Base-by-base conservation (phyloP, 441 rosid species). In the Brassica hybrid region DNA sequence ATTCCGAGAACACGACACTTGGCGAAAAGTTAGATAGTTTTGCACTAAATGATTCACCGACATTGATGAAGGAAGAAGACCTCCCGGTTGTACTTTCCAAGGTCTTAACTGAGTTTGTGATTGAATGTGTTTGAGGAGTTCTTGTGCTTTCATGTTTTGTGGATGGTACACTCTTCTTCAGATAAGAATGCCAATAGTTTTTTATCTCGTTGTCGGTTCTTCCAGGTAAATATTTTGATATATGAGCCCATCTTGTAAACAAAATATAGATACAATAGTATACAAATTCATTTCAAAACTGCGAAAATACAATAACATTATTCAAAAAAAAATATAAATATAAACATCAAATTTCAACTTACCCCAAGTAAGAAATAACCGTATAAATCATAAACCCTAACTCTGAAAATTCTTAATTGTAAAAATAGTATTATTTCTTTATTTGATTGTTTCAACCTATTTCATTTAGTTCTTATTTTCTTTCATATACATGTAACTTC, bases 141-240 rank as follows among this genome's bases (percentile, higher is more conserved):
- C 81, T 27, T 23, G 59, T 59, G 60, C 85, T 76, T 78, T 81
- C 34, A 62, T 17, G 81, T 83, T 84, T 7, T 36, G 16, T 75
- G 4, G 17, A 32, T 3, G 76, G 38, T 23, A 62, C 32, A 52
- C 71, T 87, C 73, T 92, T 94, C 87, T 94, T 92, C 76, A 94
- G 76, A 76, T 88, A 85, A 3, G 98, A 87, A 83, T 94, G 98
- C 96, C 97, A 94, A 50, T 88, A 84, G 65, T 94, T 94, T 83
- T 94, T 94, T 13, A 94, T 88, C 83, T 94, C 98, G 61, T 94
- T 94, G 63, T 94, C 97, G 0, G 98, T 90, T 82, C 97, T 88
- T 70, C 97, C 97, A 0, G 97, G 93, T 77, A 94, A 71, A 71
- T 78, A 82, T 54, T 87, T 89, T 12, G 98, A 89, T 50, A 94